Evolutionary conservation across 208 protist species (phyloP).

Genomic region (Leishmania turanica): DNA sequence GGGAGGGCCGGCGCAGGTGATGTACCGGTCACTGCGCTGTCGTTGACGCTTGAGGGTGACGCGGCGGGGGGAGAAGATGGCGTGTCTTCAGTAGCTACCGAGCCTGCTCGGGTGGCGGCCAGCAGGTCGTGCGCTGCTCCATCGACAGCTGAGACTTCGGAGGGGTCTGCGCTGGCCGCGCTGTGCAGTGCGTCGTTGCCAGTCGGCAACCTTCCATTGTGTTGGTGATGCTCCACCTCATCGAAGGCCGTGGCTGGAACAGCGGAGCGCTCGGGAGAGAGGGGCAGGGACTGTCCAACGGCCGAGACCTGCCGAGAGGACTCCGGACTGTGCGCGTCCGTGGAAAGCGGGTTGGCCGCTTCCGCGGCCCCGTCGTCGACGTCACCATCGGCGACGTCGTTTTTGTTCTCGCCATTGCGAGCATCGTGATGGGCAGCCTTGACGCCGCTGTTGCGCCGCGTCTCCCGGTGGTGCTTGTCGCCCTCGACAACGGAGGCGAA

Average conservation of each 20-base stretch:
- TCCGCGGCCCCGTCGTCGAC: neutral
- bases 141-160: neutral
- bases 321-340: slow-evolving; percentile 1
- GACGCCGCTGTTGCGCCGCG: neutral
- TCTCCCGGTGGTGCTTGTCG: slow-evolving; percentile 17
- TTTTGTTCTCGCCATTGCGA: neutral
- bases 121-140: neutral
- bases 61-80: neutral
- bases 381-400: neutral
- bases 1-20: neutral
- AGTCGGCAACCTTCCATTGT: neutral
- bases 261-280: neutral
- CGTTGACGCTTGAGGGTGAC: neutral
- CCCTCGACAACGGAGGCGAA: slow-evolving; percentile 47
- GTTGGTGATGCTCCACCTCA: neutral
- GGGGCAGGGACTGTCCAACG: slow-evolving; percentile 1
- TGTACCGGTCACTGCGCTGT: neutral
- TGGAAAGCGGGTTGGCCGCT: neutral
- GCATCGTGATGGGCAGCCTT: neutral
- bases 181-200: neutral
- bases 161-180: neutral
- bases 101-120: neutral
- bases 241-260: neutral
- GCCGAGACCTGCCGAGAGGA: slow-evolving; percentile 17
- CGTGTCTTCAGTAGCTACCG: neutral